Evolutionary conservation across 345 rosid species (phyloP).

Genomic region (Theobroma cacao): DNA sequence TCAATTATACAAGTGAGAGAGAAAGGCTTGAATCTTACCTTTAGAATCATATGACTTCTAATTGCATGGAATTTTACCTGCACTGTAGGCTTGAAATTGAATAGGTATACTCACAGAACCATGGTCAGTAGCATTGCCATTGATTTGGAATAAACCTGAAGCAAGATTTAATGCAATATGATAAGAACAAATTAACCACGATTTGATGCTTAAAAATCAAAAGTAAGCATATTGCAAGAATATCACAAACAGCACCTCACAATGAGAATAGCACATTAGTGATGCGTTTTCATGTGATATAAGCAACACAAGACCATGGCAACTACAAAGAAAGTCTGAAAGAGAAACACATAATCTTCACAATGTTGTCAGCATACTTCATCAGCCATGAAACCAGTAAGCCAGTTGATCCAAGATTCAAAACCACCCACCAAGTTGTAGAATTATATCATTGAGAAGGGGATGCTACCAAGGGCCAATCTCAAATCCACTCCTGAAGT

Average conservation of each 20-base stretch:
- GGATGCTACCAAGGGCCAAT: not conserved
- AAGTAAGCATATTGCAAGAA: too few species aligned
- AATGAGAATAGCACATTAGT: too few species aligned
- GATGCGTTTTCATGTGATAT: too few species aligned
- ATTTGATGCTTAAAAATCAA: not conserved
- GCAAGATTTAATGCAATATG: not conserved
- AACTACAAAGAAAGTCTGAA: not conserved
- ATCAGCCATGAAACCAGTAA: slow-evolving; percentile 85
- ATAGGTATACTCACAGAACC: not conserved
- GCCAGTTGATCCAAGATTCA: slow-evolving; percentile 54
- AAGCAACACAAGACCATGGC: too few species aligned
- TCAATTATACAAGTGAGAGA: not conserved
- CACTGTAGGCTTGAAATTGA: not conserved
- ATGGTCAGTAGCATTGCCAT: not conserved
- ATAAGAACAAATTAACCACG: not conserved
- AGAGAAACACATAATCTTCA: not conserved
- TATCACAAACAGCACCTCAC: too few species aligned
- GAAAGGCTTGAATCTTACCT: not conserved
- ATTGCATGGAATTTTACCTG: not conserved
- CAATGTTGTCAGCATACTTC: slow-evolving; percentile 55
- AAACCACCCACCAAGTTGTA: not conserved
- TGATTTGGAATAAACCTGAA: not conserved
- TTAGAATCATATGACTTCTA: too few species aligned
- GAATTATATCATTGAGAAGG: not conserved
- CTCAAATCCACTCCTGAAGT: not conserved